phyloP scores from a whole-genome alignment of 2,329 filamentous ascomycete genomes.

The Tolypocladium guangdongense region DNA sequence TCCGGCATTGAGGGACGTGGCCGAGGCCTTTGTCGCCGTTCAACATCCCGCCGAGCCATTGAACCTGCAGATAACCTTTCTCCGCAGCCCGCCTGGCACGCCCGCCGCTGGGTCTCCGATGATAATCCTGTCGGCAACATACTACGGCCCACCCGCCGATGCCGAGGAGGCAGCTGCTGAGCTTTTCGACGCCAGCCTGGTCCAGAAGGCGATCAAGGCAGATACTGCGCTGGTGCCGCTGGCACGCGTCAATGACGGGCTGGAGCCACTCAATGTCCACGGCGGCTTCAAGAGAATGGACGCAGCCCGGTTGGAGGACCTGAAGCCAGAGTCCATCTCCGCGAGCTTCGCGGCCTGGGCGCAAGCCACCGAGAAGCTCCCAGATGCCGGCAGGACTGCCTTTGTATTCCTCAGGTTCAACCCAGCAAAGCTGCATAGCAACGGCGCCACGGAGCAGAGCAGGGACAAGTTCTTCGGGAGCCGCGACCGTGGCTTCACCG shows the following conservation, averaged over 20 bases:
- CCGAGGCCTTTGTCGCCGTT: constrained; percentile 12
- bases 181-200: constrained; percentile 8
- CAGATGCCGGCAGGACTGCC: constrained; percentile 6
- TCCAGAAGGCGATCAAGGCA: constrained; percentile 10
- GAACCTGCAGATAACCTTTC: constrained; percentile 12
- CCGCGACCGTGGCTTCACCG: constrained; percentile 8
- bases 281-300: constrained; percentile 19
- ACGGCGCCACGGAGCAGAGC: background rate
- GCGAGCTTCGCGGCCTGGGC: constrained; percentile 13
- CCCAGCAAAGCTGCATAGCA: constrained; percentile 3
- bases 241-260: constrained; percentile 10
- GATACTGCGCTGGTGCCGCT: constrained; percentile 12
- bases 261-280: constrained; percentile 12
- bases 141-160: constrained; percentile 12
- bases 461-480: constrained; percentile 9
- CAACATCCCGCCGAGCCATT: constrained; percentile 6
- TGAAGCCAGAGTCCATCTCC: constrained; percentile 8
- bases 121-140: constrained; percentile 12
- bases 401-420: constrained; percentile 10
- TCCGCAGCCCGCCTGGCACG: constrained; percentile 17
- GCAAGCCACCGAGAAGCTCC: constrained; percentile 8
- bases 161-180: constrained; percentile 11
- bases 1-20: constrained; percentile 9
- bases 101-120: constrained; percentile 18
- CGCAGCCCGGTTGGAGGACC: constrained; percentile 9